Conservation (phyloP, 495 filamentous ascomycete genomes). For the Hypoxylon fuscum region DNA sequence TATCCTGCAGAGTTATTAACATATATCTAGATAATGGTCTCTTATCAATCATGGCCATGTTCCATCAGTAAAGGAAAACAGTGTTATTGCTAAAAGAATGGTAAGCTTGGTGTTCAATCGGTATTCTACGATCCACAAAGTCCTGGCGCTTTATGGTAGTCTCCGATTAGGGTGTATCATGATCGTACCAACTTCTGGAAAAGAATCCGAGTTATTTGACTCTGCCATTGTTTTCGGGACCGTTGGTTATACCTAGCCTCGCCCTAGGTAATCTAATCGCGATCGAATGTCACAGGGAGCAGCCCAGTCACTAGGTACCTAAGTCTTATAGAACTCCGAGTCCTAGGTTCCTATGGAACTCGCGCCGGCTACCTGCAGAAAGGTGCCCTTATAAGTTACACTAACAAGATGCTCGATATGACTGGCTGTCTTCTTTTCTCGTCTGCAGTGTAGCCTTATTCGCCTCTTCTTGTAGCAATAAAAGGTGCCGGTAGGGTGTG, state of each 20-base stretch:
- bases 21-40: background rate
- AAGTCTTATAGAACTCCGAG: conserved; percentile 5
- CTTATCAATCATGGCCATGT: background rate
- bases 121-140: background rate
- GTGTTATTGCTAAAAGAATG: no score
- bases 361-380: conserved; percentile 28
- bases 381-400: background rate
- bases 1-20: background rate
- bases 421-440: conserved; percentile 2
- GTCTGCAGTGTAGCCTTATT: conserved; percentile 28
- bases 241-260: background rate
- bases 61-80: background rate
- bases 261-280: background rate
- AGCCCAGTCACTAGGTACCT: background rate
- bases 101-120: background rate
- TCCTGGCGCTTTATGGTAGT: background rate
- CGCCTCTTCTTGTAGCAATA: conserved; percentile 17
- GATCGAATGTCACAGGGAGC: background rate
- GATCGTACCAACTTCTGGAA: background rate
- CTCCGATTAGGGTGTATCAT: background rate
- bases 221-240: background rate
- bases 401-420: conserved; percentile 3
- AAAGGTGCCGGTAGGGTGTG: conserved; percentile 8
- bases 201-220: background rate
- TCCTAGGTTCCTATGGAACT: conserved; percentile 8